These are phyloP conservation scores for Collybia nuda DNA, from an alignment of 768 basidiomycete species.

Conservation along the genomic window DNA sequence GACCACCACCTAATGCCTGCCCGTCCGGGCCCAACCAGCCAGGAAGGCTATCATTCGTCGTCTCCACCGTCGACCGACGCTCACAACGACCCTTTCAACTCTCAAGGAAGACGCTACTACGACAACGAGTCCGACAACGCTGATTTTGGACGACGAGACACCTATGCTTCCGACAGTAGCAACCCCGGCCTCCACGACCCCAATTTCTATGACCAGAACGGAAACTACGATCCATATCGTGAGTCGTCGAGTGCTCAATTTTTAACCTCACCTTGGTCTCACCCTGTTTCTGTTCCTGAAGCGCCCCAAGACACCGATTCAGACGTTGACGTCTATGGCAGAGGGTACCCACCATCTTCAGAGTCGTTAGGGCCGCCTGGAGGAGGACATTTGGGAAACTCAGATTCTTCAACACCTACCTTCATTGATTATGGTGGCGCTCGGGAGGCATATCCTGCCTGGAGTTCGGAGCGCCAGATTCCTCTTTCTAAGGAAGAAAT, in stretches of 20 bases:
- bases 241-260: conserved; percentile 17
- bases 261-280: conserved; percentile 16
- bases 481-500: conserved; percentile 99
- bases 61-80: conserved; percentile 56
- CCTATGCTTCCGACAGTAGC: conserved; percentile 70
- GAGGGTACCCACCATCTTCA: conserved; percentile 69
- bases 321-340: conserved; percentile 71
- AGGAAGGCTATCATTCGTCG: conserved; percentile 65
- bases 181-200: conserved; percentile 60
- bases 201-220: conserved; percentile 64
- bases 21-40: conserved; percentile 54
- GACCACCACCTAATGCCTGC: conserved; percentile 44
- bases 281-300: conserved; percentile 29
- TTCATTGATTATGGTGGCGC: conserved; percentile 63
- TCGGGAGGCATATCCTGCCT: conserved; percentile 91
- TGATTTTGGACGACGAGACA: conserved; percentile 66
- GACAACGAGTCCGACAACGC: conserved; percentile 76
- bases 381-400: conserved; percentile 48
- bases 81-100: conserved; percentile 65
- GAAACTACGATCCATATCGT: conserved; percentile 68
- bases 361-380: conserved; percentile 68
- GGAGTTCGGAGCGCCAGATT: conserved; percentile 89
- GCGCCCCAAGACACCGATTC: conserved; percentile 85
- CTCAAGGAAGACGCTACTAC: conserved; percentile 53
- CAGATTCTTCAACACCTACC: conserved; percentile 74